Evolutionary conservation across 1,284 basidiomycete species (phyloP).

Genomic region (Trametes hirsuta): DNA sequence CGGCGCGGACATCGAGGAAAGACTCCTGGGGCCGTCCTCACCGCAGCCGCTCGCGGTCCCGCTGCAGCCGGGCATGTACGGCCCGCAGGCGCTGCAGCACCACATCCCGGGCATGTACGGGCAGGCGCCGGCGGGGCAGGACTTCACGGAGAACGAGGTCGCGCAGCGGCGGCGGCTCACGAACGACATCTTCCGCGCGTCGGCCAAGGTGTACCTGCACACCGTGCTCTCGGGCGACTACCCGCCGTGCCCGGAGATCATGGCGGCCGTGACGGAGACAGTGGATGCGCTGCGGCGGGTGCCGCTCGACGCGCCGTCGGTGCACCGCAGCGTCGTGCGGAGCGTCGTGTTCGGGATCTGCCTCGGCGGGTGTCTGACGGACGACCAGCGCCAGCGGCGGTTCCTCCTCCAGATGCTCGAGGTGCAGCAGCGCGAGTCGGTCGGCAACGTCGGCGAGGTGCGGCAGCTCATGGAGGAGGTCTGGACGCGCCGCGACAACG

Average conservation of each 20-base stretch:
- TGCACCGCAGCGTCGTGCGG: constrained; percentile 62
- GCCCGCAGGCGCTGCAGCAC: constrained; percentile 23
- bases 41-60: constrained; percentile 19
- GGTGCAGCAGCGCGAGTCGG: constrained; percentile 48
- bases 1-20: constrained; percentile 55
- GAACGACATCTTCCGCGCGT: constrained; percentile 74
- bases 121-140: not conserved
- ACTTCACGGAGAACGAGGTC: constrained; percentile 30
- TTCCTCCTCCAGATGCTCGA: constrained; percentile 52
- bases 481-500: constrained; percentile 48
- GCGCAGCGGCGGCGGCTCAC: constrained; percentile 53
- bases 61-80: constrained; percentile 25
- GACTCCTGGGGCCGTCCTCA: constrained; percentile 34
- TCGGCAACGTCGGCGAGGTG: constrained; percentile 68
- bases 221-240: constrained; percentile 71
- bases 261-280: constrained; percentile 54
- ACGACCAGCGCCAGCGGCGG: constrained; percentile 46
- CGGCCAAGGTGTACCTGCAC: constrained; percentile 71
- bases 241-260: constrained; percentile 64
- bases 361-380: constrained; percentile 70
- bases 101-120: constrained; percentile 1
- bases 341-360: constrained; percentile 80
- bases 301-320: constrained; percentile 40
- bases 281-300: constrained; percentile 53
- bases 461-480: constrained; percentile 58